Percentiles rank a stretch among this genome's conserved stretches.
phyloP scores from a whole-genome alignment of 345 rosid species.

The Tarenaya hassleriana region DNA sequence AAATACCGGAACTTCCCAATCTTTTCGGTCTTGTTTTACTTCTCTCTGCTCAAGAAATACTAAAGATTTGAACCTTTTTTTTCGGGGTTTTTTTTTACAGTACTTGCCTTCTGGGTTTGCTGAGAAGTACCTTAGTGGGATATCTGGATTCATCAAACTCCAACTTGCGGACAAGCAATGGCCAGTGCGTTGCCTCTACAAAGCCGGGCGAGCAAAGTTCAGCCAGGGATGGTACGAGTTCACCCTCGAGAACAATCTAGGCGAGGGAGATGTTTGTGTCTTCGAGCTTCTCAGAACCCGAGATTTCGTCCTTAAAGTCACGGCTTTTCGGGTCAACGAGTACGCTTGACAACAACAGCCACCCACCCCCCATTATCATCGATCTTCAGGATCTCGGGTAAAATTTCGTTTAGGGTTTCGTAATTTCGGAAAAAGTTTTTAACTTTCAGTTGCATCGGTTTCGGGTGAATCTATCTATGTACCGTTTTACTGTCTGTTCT shows the following conservation, averaged over 20 bases:
- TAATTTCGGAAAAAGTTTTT: constrained; percentile 16
- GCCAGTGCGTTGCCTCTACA: constrained; percentile 85
- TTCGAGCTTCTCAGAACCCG: constrained; percentile 64
- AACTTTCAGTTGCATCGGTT: too few species aligned
- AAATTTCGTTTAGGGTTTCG: constrained; percentile 23
- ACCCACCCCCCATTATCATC: constrained; percentile 16
- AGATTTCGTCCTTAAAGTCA: constrained; percentile 78
- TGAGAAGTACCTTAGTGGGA: constrained; percentile 70
- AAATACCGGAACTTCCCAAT: too few species aligned
- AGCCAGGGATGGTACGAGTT: constrained; percentile 95
- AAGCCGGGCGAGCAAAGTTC: constrained; percentile 78
- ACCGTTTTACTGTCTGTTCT: too few species aligned
- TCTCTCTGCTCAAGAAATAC: constrained; percentile 6
- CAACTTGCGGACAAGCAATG: constrained; percentile 73
- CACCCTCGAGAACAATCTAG: constrained; percentile 67
- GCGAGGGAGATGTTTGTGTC: constrained; percentile 90
- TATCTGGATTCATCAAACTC: constrained; percentile 75
- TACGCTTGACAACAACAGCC: constrained; percentile 24
- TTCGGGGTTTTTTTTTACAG: constrained; percentile 35
- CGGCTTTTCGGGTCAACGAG: constrained; percentile 52
- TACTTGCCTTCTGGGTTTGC: constrained; percentile 86
- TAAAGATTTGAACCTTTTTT: constrained; percentile 3
- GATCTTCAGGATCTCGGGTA: constrained; percentile 21
- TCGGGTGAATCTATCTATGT: too few species aligned
- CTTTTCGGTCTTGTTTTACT: too few species aligned